phyloP scores from a whole-genome alignment of 2,329 filamentous ascomycete genomes.

The Samsoniella hepiali region DNA sequence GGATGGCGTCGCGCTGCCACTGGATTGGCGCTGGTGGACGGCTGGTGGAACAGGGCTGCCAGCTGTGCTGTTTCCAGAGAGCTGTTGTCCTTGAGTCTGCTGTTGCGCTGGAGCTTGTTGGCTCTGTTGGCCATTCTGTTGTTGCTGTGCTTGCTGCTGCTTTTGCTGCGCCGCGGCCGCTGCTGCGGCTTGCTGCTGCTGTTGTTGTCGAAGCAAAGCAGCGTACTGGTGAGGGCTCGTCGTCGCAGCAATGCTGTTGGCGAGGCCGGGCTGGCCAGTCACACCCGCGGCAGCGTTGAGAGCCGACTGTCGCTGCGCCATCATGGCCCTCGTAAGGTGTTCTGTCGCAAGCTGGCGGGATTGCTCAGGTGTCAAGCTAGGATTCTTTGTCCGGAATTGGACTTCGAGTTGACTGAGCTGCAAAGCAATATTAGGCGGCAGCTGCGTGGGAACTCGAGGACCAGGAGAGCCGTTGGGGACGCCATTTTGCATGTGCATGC shows the following conservation, averaged over 20 bases:
- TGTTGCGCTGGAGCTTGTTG: constrained; percentile 24
- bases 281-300: constrained; percentile 55
- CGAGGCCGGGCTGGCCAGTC: constrained; percentile 45
- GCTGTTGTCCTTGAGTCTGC: constrained; percentile 19
- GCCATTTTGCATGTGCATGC: constrained; percentile 38
- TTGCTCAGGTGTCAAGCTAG: constrained; percentile 48
- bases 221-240: constrained; percentile 59
- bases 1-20: constrained; percentile 38
- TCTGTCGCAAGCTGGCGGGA: constrained; percentile 51
- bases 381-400: constrained; percentile 50
- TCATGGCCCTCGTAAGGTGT: constrained; percentile 45
- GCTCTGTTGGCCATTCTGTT: constrained; percentile 22
- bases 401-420: constrained; percentile 52
- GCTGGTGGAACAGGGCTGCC: constrained; percentile 15
- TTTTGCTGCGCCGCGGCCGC: constrained; percentile 29
- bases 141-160: constrained; percentile 21
- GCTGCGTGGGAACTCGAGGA: constrained; percentile 39
- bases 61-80: constrained; percentile 4
- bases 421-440: constrained; percentile 45
- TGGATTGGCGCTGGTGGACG: constrained; percentile 34
- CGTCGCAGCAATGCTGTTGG: constrained; percentile 46
- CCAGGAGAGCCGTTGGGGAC: constrained; percentile 45
- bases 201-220: constrained; percentile 55
- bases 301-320: constrained; percentile 49
- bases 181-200: constrained; percentile 41